A percentile compares a stretch with the other conserved stretches of the same genome.
Evolutionary conservation across 1,284 basidiomycete species (phyloP).

Genomic region (Wolfiporia cocos): DNA sequence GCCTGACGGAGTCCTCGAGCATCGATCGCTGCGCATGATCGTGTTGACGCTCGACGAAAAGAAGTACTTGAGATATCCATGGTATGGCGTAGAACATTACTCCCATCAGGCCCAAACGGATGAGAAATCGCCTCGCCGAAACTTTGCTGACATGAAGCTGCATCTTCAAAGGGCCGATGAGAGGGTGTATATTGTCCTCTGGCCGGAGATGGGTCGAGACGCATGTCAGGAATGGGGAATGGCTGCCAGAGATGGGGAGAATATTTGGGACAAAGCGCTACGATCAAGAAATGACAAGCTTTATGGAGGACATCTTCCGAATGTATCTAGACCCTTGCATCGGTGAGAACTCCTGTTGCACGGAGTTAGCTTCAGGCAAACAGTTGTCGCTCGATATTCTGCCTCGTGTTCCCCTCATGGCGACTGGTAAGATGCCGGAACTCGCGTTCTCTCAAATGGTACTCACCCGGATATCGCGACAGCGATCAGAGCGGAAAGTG

Average conservation of each 20-base stretch:
- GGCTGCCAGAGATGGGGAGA: constrained; percentile 13
- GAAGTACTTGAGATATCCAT: constrained; percentile 17
- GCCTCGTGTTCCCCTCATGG: no score
- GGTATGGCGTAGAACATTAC: no score
- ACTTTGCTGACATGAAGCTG: no score
- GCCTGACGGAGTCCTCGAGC: constrained; percentile 16
- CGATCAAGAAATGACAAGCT: constrained; percentile 9
- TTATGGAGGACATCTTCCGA: constrained; percentile 13
- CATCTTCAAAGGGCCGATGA: no score
- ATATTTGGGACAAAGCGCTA: constrained; percentile 19
- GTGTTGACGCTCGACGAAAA: constrained; percentile 20
- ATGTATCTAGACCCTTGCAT: constrained; percentile 10
- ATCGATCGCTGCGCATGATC: constrained; percentile 16
- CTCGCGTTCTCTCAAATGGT: no score
- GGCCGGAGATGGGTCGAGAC: constrained; percentile 11
- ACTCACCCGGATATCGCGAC: no score
- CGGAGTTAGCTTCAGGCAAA: no score
- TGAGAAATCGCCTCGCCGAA: constrained; percentile 13
- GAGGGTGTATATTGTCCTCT: constrained; percentile 17
- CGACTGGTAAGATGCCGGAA: no score
- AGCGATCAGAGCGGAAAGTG: no score
- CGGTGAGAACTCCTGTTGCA: not conserved
- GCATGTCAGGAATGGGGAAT: constrained; percentile 18
- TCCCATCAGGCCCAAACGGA: no score
- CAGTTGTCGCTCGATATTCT: no score